A percentile compares a stretch with the other conserved stretches of the same genome.
These are phyloP conservation scores for Lactifluus subvellereus DNA, from an alignment of 768 basidiomycete genomes.

Conservation along the genomic window DNA sequence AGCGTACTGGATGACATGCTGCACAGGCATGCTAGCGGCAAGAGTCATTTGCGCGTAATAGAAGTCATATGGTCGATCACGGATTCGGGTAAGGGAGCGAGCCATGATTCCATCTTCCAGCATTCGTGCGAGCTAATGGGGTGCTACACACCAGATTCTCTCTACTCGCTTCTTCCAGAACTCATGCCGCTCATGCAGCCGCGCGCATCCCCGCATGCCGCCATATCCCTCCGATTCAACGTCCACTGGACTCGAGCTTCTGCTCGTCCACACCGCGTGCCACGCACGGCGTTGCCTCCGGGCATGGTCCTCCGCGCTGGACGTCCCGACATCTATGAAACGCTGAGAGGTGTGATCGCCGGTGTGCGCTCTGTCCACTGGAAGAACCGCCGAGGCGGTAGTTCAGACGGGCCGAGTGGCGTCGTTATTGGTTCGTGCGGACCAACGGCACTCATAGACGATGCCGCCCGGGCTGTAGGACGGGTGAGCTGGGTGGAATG, in stretches of 20 bases:
- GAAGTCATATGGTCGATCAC: conserved; percentile 53
- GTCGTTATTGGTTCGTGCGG: conserved; percentile 42
- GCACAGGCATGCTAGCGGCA: conserved; percentile 32
- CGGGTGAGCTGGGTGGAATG: conserved; percentile 30
- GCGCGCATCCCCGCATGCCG: conserved; percentile 25
- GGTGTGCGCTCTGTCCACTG: conserved; percentile 24
- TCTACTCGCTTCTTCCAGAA: conserved; percentile 37
- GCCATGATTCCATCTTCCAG: conserved; percentile 16
- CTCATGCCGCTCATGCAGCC: conserved; percentile 36
- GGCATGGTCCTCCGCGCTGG: conserved; percentile 30
- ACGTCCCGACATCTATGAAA: conserved; percentile 27
- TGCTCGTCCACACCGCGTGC: conserved; percentile 21
- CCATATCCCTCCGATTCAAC: conserved; percentile 35
- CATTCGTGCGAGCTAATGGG: conserved; percentile 22
- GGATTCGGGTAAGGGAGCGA: conserved; percentile 36
- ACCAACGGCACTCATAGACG: conserved; percentile 36
- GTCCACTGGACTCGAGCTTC: conserved; percentile 43
- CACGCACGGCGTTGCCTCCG: conserved; percentile 25
- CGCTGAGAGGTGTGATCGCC: conserved; percentile 27
- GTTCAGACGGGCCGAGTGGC: conserved; percentile 26
- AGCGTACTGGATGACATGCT: conserved; percentile 50
- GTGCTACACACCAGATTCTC: conserved; percentile 28
- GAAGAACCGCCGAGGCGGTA: conserved; percentile 9
- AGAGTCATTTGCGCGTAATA: conserved; percentile 39
- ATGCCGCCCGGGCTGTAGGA: conserved; percentile 34